Conservation (phyloP, 2,329 filamentous ascomycete species). For the Verticillium tricorpus region DNA sequence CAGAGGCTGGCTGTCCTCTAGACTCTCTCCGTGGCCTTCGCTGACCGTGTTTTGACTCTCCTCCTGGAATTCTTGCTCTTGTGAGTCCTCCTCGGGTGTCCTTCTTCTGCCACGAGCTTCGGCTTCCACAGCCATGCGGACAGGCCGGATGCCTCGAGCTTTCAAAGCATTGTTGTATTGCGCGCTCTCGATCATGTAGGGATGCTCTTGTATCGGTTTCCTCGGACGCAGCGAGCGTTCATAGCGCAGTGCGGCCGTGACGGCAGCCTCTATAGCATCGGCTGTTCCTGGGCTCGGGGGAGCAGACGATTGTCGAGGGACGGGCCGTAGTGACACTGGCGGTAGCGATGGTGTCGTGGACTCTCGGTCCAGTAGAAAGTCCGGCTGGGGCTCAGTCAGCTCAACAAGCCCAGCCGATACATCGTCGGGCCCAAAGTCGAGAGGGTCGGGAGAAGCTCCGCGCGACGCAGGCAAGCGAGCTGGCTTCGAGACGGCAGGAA, state of each 20-base stretch:
- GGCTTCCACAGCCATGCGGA: slow-evolving; percentile 34
- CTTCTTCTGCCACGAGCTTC: slow-evolving; percentile 20
- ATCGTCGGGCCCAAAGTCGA: slow-evolving; percentile 22
- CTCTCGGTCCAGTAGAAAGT: slow-evolving; percentile 14
- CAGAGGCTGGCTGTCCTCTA: slow-evolving; percentile 28
- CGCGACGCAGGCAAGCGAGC: neutral
- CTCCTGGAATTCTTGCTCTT: slow-evolving; percentile 47
- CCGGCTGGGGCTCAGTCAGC: slow-evolving; percentile 25
- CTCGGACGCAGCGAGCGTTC: slow-evolving; percentile 52
- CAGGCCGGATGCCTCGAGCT: slow-evolving; percentile 49
- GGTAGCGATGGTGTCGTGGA: slow-evolving; percentile 32
- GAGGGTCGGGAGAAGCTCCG: slow-evolving; percentile 6
- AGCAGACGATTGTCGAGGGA: slow-evolving; percentile 23
- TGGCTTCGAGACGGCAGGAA: neutral
- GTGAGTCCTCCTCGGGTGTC: slow-evolving; percentile 36
- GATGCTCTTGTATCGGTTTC: slow-evolving; percentile 58
- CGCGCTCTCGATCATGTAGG: slow-evolving; percentile 52
- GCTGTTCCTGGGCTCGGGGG: neutral
- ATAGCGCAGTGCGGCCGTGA: slow-evolving; percentile 22
- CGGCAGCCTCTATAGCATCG: neutral
- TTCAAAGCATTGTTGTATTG: slow-evolving; percentile 49
- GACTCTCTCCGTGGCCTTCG: slow-evolving; percentile 19
- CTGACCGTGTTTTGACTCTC: slow-evolving; percentile 40
- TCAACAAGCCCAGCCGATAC: slow-evolving; percentile 33
- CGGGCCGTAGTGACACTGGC: slow-evolving; percentile 53